Base-by-base conservation (phyloP, 2,329 filamentous ascomycete genomes). In the Ophiostoma australiae region DNA sequence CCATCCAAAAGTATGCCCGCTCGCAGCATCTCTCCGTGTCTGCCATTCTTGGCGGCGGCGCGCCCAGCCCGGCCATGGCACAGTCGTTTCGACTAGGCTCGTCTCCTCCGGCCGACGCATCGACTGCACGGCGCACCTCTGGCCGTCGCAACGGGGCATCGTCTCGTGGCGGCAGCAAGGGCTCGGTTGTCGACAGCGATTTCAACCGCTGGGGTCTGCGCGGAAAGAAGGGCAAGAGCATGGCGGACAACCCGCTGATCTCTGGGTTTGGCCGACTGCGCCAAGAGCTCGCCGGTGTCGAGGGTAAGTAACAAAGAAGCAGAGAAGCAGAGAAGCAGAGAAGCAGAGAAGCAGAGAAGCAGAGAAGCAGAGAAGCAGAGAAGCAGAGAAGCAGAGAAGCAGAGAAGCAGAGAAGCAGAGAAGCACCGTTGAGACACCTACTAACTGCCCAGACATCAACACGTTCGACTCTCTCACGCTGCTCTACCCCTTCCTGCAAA, bases 211-310 rank as follows among this genome's bases (percentile, higher is more conserved):
- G 95, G 95, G 94, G 95, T 0, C 81, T 98, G 73, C 86, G 95
- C 73, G 95, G 94, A 44, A 97, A 97, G 86, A 97, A 93, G 81
- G 94, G 94, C 69, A 97, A 94, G 84, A 97, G 93, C 82, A 91
- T 97, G 86, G 93, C 97, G 81, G 95, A 98, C 80, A 97, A 98
- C 77, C 95, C 95, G 55, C 85, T 99, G 76, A 97, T 99, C 83
- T 91, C 93, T 73, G 94, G 93, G 17, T 99, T 99, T 82, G 93
- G 94, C 69, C 91, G 93, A 76, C 82, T 99, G 74, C 88, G 95
- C 72, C 90, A 91, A 77, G 94, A 98, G 78, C 84, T 99, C 75
- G 93, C 94, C 74, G 89, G 88, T 68, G 92, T 94, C 76, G 94
- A 90, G 87, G 93, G 52, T 58, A 27, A 58, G 52, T 55, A 15